Evolutionary conservation across 2,329 filamentous ascomycete genomes (phyloP).

Genomic region (Aspergillus pseudoviridinutans): DNA sequence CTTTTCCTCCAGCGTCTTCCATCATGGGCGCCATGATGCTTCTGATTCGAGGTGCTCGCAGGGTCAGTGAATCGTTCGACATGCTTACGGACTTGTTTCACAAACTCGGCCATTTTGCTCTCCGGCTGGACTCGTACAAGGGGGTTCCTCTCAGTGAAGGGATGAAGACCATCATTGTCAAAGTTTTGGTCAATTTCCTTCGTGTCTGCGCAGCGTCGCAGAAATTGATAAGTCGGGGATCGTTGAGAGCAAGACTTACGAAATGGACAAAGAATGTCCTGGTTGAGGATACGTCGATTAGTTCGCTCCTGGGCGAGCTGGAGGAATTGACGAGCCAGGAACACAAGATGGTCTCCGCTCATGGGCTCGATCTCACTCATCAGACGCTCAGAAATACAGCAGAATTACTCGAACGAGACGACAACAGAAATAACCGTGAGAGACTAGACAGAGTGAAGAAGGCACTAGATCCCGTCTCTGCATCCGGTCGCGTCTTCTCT

Average conservation of each 20-base stretch:
- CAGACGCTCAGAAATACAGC: slow-evolving; percentile 2
- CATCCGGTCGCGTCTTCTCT: background rate
- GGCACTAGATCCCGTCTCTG: background rate
- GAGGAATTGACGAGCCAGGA: slow-evolving; percentile 9
- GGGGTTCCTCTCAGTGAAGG: slow-evolving; percentile 2
- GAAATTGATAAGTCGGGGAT: slow-evolving; percentile 4
- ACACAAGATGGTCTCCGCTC: slow-evolving; percentile 8
- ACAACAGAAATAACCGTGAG: background rate
- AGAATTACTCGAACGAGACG: background rate
- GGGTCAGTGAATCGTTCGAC: slow-evolving; percentile 10
- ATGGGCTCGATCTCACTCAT: slow-evolving; percentile 3
- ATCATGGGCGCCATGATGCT: slow-evolving; percentile 6
- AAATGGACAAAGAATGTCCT: slow-evolving; percentile 7
- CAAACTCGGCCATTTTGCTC: slow-evolving; percentile 8
- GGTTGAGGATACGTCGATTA: slow-evolving; percentile 2
- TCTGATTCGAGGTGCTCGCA: slow-evolving; percentile 3
- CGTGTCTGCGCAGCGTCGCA: slow-evolving; percentile 8
- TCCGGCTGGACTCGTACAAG: slow-evolving; percentile 8
- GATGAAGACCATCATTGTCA: slow-evolving; percentile 6
- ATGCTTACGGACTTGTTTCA: slow-evolving; percentile 4
- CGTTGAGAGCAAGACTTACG: background rate
- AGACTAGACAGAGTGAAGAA: background rate
- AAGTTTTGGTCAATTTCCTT: slow-evolving; percentile 8
- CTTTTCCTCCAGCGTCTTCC: slow-evolving; percentile 4
- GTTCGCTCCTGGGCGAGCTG: background rate